Conservation (phyloP, 305 asterid genomes). For the Fraxinus latifolia region DNA sequence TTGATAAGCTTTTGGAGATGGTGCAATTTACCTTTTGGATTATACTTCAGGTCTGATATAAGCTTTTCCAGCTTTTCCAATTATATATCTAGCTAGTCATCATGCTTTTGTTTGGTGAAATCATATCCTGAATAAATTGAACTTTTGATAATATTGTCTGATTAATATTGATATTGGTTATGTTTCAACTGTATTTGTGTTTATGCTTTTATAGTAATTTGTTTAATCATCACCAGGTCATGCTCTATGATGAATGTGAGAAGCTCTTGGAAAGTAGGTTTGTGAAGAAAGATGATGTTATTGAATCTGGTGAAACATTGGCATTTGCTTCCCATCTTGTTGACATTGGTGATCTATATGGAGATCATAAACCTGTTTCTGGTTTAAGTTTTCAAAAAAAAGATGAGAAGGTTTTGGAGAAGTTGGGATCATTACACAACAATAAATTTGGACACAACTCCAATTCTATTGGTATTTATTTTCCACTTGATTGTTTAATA, state of each 20-base stretch:
- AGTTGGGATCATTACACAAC: conserved; percentile 33
- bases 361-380: conserved; percentile 42
- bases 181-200: conserved; percentile 1
- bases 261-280: conserved; percentile 66
- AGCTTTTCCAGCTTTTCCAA: conserved; percentile 1
- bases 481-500: conserved; percentile 1
- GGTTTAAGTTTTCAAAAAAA: conserved; percentile 28
- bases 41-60: not conserved
- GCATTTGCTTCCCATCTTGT: conserved; percentile 62
- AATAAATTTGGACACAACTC: conserved; percentile 31
- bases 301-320: conserved; percentile 62
- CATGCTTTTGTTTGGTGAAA: not conserved
- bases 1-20: not conserved
- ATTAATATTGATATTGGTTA: conserved; percentile 9
- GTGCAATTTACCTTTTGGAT: not conserved
- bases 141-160: conserved; percentile 9
- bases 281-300: conserved; percentile 61
- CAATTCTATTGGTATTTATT: conserved; percentile 31
- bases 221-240: conserved; percentile 41
- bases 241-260: conserved; percentile 74
- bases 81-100: conserved; percentile 3
- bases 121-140: conserved; percentile 2
- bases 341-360: conserved; percentile 70
- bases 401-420: conserved; percentile 28
- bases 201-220: not conserved